phyloP scores from a whole-genome alignment of 805 yeast genomes.

The Blastobotrys peoriensis region DNA sequence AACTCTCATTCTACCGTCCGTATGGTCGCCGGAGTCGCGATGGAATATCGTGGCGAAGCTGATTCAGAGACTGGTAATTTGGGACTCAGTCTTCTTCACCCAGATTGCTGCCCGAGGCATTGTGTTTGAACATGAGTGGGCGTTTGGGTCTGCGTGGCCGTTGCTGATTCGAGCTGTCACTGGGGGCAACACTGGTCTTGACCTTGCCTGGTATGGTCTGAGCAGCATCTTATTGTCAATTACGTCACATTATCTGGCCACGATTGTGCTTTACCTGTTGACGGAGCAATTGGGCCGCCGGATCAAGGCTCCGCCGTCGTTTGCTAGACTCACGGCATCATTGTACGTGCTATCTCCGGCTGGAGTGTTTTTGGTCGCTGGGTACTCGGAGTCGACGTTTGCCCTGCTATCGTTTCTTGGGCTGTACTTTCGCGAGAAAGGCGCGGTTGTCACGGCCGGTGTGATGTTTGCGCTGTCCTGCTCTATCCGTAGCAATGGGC shows the following conservation, averaged over 20 bases:
- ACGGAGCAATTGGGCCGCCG: conserved; percentile 32
- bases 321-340: conserved; percentile 35
- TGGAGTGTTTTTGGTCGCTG: conserved; percentile 67
- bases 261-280: conserved; percentile 43
- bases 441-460: conserved; percentile 46
- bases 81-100: conserved; percentile 83
- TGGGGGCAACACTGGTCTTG: background rate
- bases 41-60: conserved; percentile 10
- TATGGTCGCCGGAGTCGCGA: background rate
- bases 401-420: conserved; percentile 56
- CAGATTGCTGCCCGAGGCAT: conserved; percentile 47
- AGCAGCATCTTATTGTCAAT: conserved; percentile 48
- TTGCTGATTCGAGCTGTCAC: conserved; percentile 32
- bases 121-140: conserved; percentile 84
- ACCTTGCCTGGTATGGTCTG: conserved; percentile 37
- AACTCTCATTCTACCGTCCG: background rate
- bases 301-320: conserved; percentile 13
- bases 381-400: conserved; percentile 73
- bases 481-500: conserved; percentile 68
- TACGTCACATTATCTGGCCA: conserved; percentile 43
- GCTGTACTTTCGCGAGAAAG: conserved; percentile 42
- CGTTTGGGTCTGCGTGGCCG: conserved; percentile 79
- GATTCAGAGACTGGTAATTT: conserved; percentile 44
- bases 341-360: conserved; percentile 65
- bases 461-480: conserved; percentile 49